Evolutionary conservation across 805 yeast genomes (phyloP).

Genomic region (Brettanomyces sp.): DNA sequence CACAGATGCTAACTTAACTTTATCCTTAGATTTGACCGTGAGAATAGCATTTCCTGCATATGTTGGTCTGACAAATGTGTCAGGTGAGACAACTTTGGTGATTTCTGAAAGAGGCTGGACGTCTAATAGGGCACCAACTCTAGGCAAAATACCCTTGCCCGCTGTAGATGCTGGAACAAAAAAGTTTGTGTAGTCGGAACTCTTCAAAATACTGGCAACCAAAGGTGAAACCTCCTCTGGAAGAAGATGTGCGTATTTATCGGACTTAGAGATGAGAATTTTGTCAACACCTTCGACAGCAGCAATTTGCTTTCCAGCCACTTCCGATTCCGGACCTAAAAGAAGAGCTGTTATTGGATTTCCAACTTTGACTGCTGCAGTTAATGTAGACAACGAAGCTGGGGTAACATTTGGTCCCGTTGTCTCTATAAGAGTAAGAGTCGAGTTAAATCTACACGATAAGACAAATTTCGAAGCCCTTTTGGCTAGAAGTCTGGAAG

Average conservation of each 20-base stretch:
- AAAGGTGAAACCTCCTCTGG: conserved; percentile 82
- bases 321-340: conserved; percentile 52
- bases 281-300: conserved; percentile 45
- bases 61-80: conserved; percentile 84
- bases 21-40: conserved; percentile 66
- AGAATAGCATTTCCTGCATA: conserved; percentile 92
- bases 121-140: conserved; percentile 78
- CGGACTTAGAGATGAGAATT: conserved; percentile 49
- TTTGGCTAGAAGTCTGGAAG: not conserved
- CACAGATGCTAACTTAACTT: conserved; percentile 60
- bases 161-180: conserved; percentile 76
- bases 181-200: conserved; percentile 45
- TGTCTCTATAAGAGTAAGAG: conserved; percentile 71
- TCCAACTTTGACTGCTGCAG: conserved; percentile 72
- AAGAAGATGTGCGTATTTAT: conserved; percentile 54
- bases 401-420: conserved; percentile 48
- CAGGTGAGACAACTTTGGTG: conserved; percentile 51
- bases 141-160: conserved; percentile 80
- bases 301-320: conserved; percentile 41
- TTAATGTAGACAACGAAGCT: conserved; percentile 59
- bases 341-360: conserved; percentile 74
- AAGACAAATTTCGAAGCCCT: not conserved
- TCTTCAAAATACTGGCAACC: conserved; percentile 34
- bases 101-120: conserved; percentile 85
- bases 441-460: conserved; percentile 44